A percentile compares a stretch with the other conserved stretches of the same genome.
Evolutionary conservation across 2,329 filamentous ascomycete species (phyloP).

Genomic region (Dendryphion nanum): DNA sequence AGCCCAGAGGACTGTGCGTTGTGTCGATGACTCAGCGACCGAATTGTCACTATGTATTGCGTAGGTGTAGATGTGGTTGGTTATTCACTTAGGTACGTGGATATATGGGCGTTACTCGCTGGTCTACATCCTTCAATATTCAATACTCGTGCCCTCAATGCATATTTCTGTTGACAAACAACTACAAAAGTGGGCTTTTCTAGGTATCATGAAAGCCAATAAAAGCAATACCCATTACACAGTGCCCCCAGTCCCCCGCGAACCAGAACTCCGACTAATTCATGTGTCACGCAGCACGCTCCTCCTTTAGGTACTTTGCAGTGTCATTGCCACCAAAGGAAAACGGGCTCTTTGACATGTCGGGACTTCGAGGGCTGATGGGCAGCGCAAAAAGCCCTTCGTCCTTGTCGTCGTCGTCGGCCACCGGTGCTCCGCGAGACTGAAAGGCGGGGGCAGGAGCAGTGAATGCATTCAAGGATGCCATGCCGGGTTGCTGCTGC

Average conservation of each 20-base stretch:
- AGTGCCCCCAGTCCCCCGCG: conserved; percentile 4
- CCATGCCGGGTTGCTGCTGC: conserved; percentile 40
- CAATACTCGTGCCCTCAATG: too few relatives aligned
- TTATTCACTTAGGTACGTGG: too few relatives aligned
- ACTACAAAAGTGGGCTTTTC: too few relatives aligned
- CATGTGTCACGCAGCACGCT: conserved; percentile 25
- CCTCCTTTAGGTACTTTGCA: conserved; percentile 29
- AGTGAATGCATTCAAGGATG: conserved; percentile 46
- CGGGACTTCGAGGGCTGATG: conserved; percentile 80
- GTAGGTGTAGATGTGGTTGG: too few relatives aligned
- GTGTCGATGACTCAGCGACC: too few relatives aligned
- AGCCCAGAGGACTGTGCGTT: too few relatives aligned
- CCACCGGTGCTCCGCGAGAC: conserved; percentile 31
- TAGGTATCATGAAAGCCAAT: conserved; percentile 26
- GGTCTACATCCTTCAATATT: too few relatives aligned
- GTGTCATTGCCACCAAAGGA: conserved; percentile 48
- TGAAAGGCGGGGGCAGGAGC: conserved; percentile 27
- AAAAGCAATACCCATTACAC: too few relatives aligned
- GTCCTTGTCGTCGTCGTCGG: conserved; percentile 56
- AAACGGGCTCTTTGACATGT: conserved; percentile 83
- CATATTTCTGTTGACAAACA: too few relatives aligned
- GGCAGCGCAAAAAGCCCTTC: conserved; percentile 87
- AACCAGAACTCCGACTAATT: conserved; percentile 15
- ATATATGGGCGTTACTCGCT: too few relatives aligned
- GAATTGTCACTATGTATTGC: too few relatives aligned